Conservation (phyloP, 2,329 filamentous ascomycete species). For the Colletotrichum caudatum region DNA sequence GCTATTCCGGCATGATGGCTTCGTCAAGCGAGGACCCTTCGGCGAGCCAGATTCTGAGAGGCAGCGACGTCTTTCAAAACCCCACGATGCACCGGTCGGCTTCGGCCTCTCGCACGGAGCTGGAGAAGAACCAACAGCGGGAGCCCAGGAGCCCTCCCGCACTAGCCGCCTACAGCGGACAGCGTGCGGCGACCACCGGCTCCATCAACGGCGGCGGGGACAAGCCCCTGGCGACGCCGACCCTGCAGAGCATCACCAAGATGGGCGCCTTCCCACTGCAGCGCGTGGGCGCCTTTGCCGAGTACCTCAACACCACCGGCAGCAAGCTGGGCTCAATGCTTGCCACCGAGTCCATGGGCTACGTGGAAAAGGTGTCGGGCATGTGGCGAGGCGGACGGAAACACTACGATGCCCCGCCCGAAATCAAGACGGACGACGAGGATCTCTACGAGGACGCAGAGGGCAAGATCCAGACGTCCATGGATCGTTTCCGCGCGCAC, state of each 20-base stretch:
- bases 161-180: constrained; percentile 37
- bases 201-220: constrained; percentile 50
- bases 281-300: constrained; percentile 84
- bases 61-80: constrained; percentile 89
- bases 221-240: constrained; percentile 51
- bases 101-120: constrained; percentile 49
- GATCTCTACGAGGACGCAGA: constrained; percentile 68
- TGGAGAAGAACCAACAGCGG: constrained; percentile 37
- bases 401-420: constrained; percentile 80
- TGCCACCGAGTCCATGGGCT: constrained; percentile 93
- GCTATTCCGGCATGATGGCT: constrained; percentile 75
- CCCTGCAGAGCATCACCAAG: constrained; percentile 65
- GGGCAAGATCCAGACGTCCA: constrained; percentile 72
- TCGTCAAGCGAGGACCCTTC: constrained; percentile 83
- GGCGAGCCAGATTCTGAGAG: constrained; percentile 88
- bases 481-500: constrained; percentile 87
- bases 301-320: constrained; percentile 82
- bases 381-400: constrained; percentile 95
- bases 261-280: constrained; percentile 84
- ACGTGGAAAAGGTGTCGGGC: constrained; percentile 94
- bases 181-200: constrained; percentile 56
- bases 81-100: constrained; percentile 73
- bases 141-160: constrained; percentile 27
- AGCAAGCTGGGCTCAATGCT: constrained; percentile 85
- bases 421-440: constrained; percentile 66